These are phyloP conservation scores for Smallanthus sonchifolius DNA, from an alignment of 129 eudicot species.

Conservation along the genomic window DNA sequence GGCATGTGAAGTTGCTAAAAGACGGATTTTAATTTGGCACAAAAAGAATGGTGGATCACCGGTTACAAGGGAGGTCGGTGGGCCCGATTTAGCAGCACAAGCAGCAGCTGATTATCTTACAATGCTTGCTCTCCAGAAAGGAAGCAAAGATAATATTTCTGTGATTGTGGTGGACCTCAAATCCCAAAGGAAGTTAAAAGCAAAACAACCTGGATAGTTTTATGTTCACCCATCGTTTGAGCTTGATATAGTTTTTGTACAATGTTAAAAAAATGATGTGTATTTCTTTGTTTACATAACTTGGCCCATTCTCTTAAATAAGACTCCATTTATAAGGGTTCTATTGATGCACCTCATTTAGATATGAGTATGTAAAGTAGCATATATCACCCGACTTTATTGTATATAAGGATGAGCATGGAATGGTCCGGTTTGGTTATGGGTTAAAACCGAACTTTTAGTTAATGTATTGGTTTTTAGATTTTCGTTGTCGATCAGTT, in stretches of 20 bases:
- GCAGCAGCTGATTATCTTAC: slow-evolving; percentile 81
- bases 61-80: slow-evolving; percentile 35
- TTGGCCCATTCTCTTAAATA: neutral
- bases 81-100: slow-evolving; percentile 67
- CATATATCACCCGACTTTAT: neutral
- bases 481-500: no score
- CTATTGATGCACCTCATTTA: neutral
- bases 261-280: neutral
- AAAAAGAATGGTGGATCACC: slow-evolving; percentile 59
- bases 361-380: neutral
- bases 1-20: slow-evolving; percentile 73
- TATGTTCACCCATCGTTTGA: slow-evolving; percentile 26
- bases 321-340: slow-evolving; percentile 2
- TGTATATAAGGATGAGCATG: neutral
- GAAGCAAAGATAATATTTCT: slow-evolving; percentile 80
- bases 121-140: slow-evolving; percentile 65
- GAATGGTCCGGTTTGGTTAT: no score
- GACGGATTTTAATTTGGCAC: slow-evolving; percentile 71
- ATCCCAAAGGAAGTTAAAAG: slow-evolving; percentile 68
- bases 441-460: no score
- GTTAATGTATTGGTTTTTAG: no score
- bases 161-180: slow-evolving; percentile 82
- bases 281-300: slow-evolving; percentile 14
- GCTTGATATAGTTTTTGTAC: slow-evolving; percentile 20
- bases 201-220: slow-evolving; percentile 41